Base-by-base conservation (phyloP, 208 protist species). In the Porcisia hertigi region DNA sequence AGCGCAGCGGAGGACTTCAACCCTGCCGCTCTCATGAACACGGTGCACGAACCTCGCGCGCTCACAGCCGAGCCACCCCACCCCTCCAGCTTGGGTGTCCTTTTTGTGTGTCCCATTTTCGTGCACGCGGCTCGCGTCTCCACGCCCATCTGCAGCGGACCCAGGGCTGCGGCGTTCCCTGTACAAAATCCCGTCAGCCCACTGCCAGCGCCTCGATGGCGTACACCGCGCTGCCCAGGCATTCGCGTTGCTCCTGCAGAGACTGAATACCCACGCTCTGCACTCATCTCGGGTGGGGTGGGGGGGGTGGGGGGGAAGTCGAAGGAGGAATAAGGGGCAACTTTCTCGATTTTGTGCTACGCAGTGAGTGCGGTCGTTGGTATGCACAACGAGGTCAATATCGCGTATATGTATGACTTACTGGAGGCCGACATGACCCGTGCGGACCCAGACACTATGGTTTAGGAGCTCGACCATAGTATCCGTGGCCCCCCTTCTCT, bases 371-470 rank as follows among this genome's bases (percentile, higher is more conserved):
- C 75, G 45, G 63, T 65, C n/a, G 65, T 76, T 69, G 72, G 82
- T 4, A 67, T 75, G n/a, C 66, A 81, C 72, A 71, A 78, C 53
- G 73, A 80, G 43, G 80, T 81, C 74, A 80, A 88, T 63, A 71
- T 84, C 57, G 73, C 43, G 52, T 91, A 83, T 54, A 69, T 86
- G 59, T 60, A 69, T 8, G 63, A 76, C 30, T 58, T 89, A 2
- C 16, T 92, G 9, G 82, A 86, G 62, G 69, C 72, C 23, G 88
- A 92, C 57, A 77, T 92, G 23, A 83, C 74, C 2, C 77, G 23
- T 8, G 70, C 77, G 0, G 75, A 87, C 47, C 75, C 83, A 1
- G 83, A 86, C 45, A 86, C 82, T 14, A 62, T 71, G 73, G 25
- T 77, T 36, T 82, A 72, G 45, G 62, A 23, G n/a, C 12, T 63